Evolutionary conservation across 2,329 filamentous ascomycete genomes (phyloP).

Genomic region (Arthrinium phaeospermum): DNA sequence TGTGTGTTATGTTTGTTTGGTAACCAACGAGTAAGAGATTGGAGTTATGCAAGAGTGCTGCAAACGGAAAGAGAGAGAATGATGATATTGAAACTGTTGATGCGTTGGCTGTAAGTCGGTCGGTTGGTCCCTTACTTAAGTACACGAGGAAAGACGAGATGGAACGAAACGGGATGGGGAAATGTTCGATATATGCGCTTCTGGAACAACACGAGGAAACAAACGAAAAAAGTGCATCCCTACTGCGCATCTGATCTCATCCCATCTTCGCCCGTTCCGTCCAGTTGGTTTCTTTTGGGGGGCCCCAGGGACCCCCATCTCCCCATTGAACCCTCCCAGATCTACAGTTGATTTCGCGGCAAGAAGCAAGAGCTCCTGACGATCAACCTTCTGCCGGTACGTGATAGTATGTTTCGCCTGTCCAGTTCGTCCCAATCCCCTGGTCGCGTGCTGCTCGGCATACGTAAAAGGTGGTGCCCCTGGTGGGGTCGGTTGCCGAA

Average conservation of each 20-base stretch:
- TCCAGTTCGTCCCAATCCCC: conserved; percentile 7
- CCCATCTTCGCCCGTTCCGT: conserved; percentile 12
- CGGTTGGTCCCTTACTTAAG: not conserved
- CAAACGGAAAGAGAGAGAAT: not conserved
- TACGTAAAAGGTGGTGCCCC: not conserved
- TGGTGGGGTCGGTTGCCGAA: not conserved
- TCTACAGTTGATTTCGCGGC: not conserved
- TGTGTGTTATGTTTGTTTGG: not conserved
- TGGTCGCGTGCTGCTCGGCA: not conserved
- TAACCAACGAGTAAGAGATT: not conserved
- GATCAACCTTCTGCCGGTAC: not conserved
- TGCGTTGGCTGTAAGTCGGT: not conserved
- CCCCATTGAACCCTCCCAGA: not conserved
- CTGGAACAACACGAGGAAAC: not conserved
- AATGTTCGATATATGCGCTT: conserved; percentile 6
- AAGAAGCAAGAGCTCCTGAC: conserved; percentile 16
- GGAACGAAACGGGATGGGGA: not conserved
- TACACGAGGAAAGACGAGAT: not conserved
- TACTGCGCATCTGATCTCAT: conserved; percentile 7
- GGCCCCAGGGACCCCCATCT: too few species aligned
- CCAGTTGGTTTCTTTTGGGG: not conserved
- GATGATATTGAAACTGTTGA: not conserved
- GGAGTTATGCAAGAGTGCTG: not conserved
- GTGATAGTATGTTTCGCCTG: not conserved
- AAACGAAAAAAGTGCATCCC: not conserved